A percentile compares a stretch with the other conserved stretches of the same genome.
Evolutionary conservation across 441 rosid species (phyloP).

Genomic region (Croton laevigatus): DNA sequence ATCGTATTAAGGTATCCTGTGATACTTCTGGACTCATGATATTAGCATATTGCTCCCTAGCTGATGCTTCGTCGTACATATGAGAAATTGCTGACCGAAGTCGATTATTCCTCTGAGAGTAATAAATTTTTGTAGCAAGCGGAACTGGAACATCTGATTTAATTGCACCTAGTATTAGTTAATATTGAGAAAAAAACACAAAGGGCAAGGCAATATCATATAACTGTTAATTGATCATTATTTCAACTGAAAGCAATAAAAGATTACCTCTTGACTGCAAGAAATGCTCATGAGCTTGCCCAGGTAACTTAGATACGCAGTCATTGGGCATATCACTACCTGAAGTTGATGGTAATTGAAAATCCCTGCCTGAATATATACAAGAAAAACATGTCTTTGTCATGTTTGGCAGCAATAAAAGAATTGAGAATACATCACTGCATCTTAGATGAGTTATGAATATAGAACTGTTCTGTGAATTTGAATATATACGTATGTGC

Average conservation of each 20-base stretch:
- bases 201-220: background rate
- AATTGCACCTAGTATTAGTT: conserved; percentile 8
- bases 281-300: conserved; percentile 18
- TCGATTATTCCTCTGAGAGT: conserved; percentile 54
- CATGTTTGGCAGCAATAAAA: background rate
- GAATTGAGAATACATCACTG: background rate
- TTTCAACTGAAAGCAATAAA: conserved; percentile 7
- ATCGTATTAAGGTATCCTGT: conserved; percentile 19
- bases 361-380: conserved; percentile 27
- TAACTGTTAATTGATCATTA: background rate
- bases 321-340: conserved; percentile 22
- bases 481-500: background rate
- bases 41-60: conserved; percentile 24
- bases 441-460: background rate
- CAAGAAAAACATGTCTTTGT: conserved; percentile 15
- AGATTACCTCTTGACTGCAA: conserved; percentile 24
- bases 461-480: background rate
- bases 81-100: conserved; percentile 43
- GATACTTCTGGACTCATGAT: conserved; percentile 29
- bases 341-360: conserved; percentile 21
- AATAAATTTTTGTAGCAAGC: conserved; percentile 60
- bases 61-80: conserved; percentile 32
- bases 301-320: conserved; percentile 10
- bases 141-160: conserved; percentile 50
- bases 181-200: conserved; percentile 13